Percentiles rank a stretch among this genome's conserved stretches.
Evolutionary conservation across 495 filamentous ascomycete species (phyloP).

Genomic region (Cladorrhinum samala): DNA sequence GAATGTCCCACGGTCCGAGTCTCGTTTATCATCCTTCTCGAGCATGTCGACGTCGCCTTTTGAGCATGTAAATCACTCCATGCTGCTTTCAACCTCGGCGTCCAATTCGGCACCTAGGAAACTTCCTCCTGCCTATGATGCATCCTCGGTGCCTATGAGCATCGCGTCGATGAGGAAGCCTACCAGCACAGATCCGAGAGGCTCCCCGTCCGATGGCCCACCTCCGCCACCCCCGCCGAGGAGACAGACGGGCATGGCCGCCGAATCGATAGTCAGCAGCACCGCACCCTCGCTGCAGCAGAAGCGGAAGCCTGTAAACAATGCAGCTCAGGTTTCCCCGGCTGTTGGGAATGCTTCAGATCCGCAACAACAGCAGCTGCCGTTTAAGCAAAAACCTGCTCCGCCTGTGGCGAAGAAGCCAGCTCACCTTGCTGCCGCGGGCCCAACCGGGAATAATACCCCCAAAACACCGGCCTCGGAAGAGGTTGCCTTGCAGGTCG

Average conservation of each 20-base stretch:
- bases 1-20: conserved; percentile 45
- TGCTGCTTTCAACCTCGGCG: conserved; percentile 35
- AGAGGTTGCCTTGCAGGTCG: neutral
- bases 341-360: conserved; percentile 23
- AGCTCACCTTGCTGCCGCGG: conserved; percentile 38
- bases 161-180: conserved; percentile 26
- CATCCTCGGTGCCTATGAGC: conserved; percentile 38
- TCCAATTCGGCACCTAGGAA: conserved; percentile 40
- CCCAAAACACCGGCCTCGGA: conserved; percentile 10
- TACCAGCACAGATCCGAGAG: conserved; percentile 28
- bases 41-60: conserved; percentile 41
- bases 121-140: conserved; percentile 49
- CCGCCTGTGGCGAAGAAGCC: conserved; percentile 53
- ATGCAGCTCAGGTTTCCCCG: conserved; percentile 26
- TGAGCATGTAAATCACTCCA: conserved; percentile 42
- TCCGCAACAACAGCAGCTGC: conserved; percentile 28
- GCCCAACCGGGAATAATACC: conserved; percentile 30
- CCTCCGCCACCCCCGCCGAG: conserved; percentile 46
- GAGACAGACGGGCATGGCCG: conserved; percentile 30
- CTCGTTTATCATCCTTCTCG: conserved; percentile 39
- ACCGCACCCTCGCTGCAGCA: conserved; percentile 3
- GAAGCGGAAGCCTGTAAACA: conserved; percentile 16
- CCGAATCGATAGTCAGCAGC: neutral
- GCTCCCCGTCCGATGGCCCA: conserved; percentile 21
- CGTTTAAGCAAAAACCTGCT: conserved; percentile 36